These are phyloP conservation scores for Torulaspora delbrueckii DNA, from an alignment of 805 yeast genomes.

Conservation along the genomic window DNA sequence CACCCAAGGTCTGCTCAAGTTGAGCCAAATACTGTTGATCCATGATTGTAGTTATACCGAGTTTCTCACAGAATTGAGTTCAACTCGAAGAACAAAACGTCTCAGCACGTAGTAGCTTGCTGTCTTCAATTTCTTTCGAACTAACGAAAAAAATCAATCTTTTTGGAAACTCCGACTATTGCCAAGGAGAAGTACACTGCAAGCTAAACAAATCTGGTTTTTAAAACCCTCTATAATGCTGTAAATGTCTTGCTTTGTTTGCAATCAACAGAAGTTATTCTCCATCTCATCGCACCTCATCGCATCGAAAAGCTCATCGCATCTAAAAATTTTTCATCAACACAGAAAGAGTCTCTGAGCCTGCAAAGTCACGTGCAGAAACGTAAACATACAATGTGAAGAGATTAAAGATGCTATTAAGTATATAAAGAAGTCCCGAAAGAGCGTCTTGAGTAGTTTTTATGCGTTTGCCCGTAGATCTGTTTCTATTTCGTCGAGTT, in stretches of 20 bases:
- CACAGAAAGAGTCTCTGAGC: not conserved
- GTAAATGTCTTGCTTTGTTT: not conserved
- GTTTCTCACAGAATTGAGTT: not conserved
- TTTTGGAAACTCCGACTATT: not conserved
- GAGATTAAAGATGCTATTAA: not conserved
- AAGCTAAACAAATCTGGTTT: not conserved
- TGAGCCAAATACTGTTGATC: constrained; percentile 64
- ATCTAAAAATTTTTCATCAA: constrained; percentile 11
- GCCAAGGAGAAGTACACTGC: not conserved
- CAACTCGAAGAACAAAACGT: not conserved
- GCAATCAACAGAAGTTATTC: constrained; percentile 1
- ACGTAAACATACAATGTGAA: constrained; percentile 4
- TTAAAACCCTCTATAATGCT: not conserved
- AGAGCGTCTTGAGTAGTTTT: not conserved
- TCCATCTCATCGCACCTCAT: constrained; percentile 27
- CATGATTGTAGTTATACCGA: constrained; percentile 38
- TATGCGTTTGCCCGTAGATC: constrained; percentile 30
- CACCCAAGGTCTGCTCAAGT: constrained; percentile 73
- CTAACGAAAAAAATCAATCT: not conserved
- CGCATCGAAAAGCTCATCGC: constrained; percentile 16
- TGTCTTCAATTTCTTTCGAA: not conserved
- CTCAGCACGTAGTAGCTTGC: not conserved
- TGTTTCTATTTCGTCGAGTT: constrained; percentile 71
- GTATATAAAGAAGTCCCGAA: not conserved
- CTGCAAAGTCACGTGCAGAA: too few species aligned